A percentile compares a stretch with the other conserved stretches of the same genome.
Conservation (phyloP, 805 yeast species). For the Myxozyma melibiosi region DNA sequence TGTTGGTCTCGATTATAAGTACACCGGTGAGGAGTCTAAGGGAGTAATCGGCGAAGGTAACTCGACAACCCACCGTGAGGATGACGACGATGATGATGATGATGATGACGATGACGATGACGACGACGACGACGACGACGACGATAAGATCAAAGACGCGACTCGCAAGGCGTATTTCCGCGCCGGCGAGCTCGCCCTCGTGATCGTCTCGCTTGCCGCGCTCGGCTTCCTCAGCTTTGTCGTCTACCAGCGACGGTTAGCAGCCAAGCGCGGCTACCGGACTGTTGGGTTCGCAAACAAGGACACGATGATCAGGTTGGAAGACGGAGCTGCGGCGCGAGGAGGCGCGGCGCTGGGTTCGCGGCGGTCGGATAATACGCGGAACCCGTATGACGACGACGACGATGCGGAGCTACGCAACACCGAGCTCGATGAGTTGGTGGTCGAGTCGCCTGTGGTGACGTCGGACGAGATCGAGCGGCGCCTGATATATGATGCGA, state of each 20-base stretch:
- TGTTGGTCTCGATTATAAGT: conserved; percentile 28
- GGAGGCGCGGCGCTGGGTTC: conserved; percentile 1
- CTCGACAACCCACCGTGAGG: conserved; percentile 18
- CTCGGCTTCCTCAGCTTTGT: conserved; percentile 26
- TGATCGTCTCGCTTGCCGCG: conserved; percentile 40
- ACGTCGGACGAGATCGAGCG: conserved; percentile 31
- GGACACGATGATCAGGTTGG: conserved; percentile 30
- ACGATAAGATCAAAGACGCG: conserved; percentile 40
- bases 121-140: conserved; percentile 24
- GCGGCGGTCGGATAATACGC: neutral
- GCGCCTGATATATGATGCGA: conserved; percentile 18
- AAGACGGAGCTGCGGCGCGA: conserved; percentile 21
- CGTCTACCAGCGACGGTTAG: conserved; percentile 24
- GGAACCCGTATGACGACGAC: neutral
- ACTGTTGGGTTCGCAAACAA: conserved; percentile 32
- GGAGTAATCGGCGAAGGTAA: conserved; percentile 17
- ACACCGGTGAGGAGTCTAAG: conserved; percentile 20
- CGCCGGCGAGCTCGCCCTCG: conserved; percentile 45
- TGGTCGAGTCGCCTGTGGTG: conserved; percentile 31
- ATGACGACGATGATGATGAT: conserved; percentile 21
- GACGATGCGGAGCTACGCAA: conserved; percentile 1
- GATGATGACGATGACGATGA: conserved; percentile 1
- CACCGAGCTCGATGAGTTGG: conserved; percentile 31
- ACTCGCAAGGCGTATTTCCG: conserved; percentile 43
- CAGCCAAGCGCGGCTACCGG: conserved; percentile 23